Conservation (phyloP, 495 filamentous ascomycete genomes). For the Ramalina intermedia region DNA sequence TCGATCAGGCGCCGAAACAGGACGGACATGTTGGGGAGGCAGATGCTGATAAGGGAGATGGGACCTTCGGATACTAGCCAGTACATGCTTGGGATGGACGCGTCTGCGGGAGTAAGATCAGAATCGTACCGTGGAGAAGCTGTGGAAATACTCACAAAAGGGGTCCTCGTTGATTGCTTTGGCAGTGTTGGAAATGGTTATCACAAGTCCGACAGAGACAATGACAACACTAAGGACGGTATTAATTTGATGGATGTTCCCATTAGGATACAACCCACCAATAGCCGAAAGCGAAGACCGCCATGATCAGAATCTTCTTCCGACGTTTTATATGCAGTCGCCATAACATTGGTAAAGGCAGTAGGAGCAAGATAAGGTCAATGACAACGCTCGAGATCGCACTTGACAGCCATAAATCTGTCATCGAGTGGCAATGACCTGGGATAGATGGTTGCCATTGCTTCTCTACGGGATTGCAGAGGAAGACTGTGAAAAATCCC, state of each 20-base stretch:
- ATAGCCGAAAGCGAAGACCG: constrained; percentile 1
- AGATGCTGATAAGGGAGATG: neutral
- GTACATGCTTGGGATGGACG: neutral
- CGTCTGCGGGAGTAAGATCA: neutral
- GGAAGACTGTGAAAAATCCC: constrained; percentile 15
- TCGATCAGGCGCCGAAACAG: neutral
- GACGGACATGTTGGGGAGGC: constrained; percentile 3
- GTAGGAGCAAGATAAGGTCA: constrained; percentile 1
- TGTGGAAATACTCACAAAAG: neutral
- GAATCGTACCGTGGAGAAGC: neutral
- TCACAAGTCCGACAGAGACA: constrained; percentile 1
- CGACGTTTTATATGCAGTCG: neutral
- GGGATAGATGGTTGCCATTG: constrained; percentile 16
- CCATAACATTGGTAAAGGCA: constrained; percentile 5
- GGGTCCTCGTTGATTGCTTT: neutral
- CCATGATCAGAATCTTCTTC: neutral
- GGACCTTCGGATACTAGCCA: neutral
- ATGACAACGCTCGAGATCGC: neutral
- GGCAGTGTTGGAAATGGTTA: neutral
- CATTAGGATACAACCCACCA: neutral
- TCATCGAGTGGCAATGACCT: constrained; percentile 9
- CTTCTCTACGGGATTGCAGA: constrained; percentile 19
- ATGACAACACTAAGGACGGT: neutral
- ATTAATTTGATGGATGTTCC: neutral
- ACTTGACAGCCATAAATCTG: neutral